phyloP scores from a whole-genome alignment of 169 alveolate genomes.

The Theileria luwenshuni region DNA sequence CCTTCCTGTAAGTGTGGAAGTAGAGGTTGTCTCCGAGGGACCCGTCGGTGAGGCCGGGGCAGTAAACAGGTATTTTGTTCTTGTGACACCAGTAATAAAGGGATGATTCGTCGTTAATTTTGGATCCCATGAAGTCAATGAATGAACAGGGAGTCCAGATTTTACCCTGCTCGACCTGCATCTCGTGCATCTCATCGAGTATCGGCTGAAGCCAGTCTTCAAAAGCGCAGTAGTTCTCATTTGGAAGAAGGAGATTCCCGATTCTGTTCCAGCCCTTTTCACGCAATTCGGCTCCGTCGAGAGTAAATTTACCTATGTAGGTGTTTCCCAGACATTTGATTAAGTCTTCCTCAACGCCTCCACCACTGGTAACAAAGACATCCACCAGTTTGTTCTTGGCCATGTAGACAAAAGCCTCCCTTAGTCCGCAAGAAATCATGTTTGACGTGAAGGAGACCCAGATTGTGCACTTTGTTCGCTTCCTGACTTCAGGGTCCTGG shows the following conservation, averaged over 20 bases:
- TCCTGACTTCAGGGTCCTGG: conserved; percentile 77
- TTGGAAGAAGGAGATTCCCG: conserved; percentile 97
- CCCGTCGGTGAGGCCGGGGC: conserved; percentile 99
- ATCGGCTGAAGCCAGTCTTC: conserved; percentile 98
- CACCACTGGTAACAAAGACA: conserved; percentile 96
- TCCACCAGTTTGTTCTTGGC: conserved; percentile 93
- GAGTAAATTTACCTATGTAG: conserved; percentile 86
- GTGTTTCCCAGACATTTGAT: conserved; percentile 95
- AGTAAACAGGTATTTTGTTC: conserved; percentile 97
- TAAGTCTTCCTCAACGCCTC: conserved; percentile 99
- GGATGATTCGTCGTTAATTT: conserved; percentile 92
- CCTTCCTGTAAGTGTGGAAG: conserved; percentile 83
- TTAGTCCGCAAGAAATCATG: conserved; percentile 94
- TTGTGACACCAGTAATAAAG: conserved; percentile 97
- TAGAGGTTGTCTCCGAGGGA: conserved; percentile 96
- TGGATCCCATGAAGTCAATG: conserved; percentile 93
- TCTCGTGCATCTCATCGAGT: conserved; percentile 91
- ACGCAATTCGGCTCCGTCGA: conserved; percentile 91
- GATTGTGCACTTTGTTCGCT: conserved; percentile 89
- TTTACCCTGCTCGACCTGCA: conserved; percentile 75
- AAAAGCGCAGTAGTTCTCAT: conserved; percentile 93
- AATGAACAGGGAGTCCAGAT: conserved; percentile 88
- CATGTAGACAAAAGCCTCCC: conserved; percentile 92
- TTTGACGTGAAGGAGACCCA: conserved; percentile 96
- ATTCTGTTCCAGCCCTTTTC: conserved; percentile 95